Percentiles rank a stretch among this genome's conserved stretches.
Conservation (phyloP, 2,329 filamentous ascomycete species). For the Neofusicoccum umdonicola region DNA sequence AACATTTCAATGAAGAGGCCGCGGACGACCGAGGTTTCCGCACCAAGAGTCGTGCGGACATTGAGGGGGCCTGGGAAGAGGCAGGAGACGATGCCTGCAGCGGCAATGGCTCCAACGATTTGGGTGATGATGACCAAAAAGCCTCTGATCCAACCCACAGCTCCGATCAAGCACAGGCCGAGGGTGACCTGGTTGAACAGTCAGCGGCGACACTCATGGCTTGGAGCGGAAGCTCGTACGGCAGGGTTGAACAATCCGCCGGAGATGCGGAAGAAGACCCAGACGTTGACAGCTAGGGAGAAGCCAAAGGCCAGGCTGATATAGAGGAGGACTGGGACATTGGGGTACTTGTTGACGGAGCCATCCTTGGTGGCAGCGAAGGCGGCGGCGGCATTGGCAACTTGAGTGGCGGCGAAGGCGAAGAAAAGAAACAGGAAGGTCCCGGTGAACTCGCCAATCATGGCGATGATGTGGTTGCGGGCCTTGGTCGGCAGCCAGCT, state of each 20-base stretch:
- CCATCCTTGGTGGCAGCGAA: constrained; percentile 18
- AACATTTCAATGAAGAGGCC: constrained; percentile 53
- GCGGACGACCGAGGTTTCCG: constrained; percentile 41
- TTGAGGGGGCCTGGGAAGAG: constrained; percentile 47
- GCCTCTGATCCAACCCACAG: constrained; percentile 45
- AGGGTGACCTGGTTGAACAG: constrained; percentile 40
- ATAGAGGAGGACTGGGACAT: constrained; percentile 36
- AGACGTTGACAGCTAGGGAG: constrained; percentile 44
- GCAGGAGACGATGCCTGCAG: constrained; percentile 44
- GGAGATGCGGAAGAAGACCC: constrained; percentile 46
- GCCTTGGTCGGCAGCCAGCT: constrained; percentile 44
- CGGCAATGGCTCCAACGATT: constrained; percentile 44
- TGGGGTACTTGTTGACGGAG: constrained; percentile 28
- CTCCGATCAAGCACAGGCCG: constrained; percentile 48
- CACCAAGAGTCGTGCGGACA: constrained; percentile 46
- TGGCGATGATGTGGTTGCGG: constrained; percentile 46
- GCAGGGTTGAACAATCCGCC: constrained; percentile 39
- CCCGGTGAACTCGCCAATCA: constrained; percentile 44
- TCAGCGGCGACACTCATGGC: neutral
- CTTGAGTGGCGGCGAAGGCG: constrained; percentile 40
- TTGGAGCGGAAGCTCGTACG: constrained; percentile 21
- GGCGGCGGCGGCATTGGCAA: constrained; percentile 38
- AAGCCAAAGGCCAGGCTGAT: constrained; percentile 44
- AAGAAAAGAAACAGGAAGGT: constrained; percentile 44
- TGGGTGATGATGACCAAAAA: constrained; percentile 45